Base-by-base conservation (phyloP, 106 monocot genomes). In the Dendrobium catenatum region DNA sequence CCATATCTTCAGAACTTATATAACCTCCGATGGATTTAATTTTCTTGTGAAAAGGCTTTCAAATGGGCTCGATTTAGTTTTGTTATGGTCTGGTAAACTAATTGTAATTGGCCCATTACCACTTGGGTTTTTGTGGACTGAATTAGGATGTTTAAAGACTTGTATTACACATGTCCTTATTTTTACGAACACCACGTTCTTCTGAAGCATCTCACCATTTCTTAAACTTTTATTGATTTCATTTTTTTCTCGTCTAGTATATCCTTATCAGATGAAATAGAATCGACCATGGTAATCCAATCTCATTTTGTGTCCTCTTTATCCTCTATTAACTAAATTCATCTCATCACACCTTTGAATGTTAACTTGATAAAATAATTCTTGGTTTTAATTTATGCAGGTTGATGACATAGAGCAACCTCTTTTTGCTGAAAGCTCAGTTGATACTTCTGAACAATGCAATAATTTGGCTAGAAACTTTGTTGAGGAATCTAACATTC, bases 351-450 rank as follows among this genome's bases (percentile, higher is more conserved):
- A 4, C 27, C 27, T 46, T 41, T 80, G 17, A 20, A 24, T 47
- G 37, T n/a, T 49, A 9, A 4, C 29, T 11, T 47, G 29, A n/a
- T 59, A 78, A 37, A 41, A 24, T 48, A 74, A 48, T 47, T 75
- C 42, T 61, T 22, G 48, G 44, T 79, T 76, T 3, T 61, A 58
- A 75, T 73, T 55, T 80, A 79, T 90, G 75, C 88, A 97, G 97
- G 79, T 59, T 78, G 88, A 92, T 85, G 90, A 95, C 77, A 46
- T 97, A 44, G 89, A 89, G 76, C 87, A 81, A 77, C 97, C 94
- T 82, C 88, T 97, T 82, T 83, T 94, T 76, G 80, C 85, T 68
- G 90, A 92, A 61, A 82, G 85, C 82, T 80, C 46, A 17, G 81
- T 64, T 73, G 56, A 46, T 64, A 66, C 22, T 19, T 82, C 79